A percentile compares a stretch with the other conserved stretches of the same genome.
These are phyloP conservation scores for Phytophthora meadii DNA, from an alignment of 352 stramenopile genomes.

Conservation along the genomic window DNA sequence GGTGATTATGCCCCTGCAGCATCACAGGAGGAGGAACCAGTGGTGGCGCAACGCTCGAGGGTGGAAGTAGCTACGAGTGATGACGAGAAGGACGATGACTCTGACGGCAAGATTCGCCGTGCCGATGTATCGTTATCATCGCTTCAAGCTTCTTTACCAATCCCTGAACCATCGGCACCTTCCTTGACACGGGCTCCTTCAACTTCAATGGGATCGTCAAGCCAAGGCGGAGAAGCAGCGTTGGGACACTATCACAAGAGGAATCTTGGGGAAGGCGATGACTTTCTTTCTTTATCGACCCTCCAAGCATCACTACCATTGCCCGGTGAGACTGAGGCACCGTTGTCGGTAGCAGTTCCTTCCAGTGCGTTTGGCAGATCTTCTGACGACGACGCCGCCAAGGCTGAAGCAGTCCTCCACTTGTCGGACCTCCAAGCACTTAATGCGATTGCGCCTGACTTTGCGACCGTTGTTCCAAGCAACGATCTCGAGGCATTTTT, in stretches of 20 bases:
- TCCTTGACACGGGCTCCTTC: not conserved
- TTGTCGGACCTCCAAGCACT: conserved; percentile 28
- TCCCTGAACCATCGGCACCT: conserved; percentile 10
- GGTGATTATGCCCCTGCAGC: conserved; percentile 4
- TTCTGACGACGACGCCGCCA: conserved; percentile 1
- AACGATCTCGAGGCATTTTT: conserved; percentile 72
- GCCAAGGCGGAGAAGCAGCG: not conserved
- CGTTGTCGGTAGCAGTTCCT: too few species aligned
- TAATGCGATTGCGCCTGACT: conserved; percentile 5
- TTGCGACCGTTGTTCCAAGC: conserved; percentile 18
- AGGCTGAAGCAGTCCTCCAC: not conserved
- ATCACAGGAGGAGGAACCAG: conserved; percentile 1
- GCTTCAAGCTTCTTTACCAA: conserved; percentile 16
- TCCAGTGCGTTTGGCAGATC: not conserved
- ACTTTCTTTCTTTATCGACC: conserved; percentile 25
- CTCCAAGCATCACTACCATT: conserved; percentile 21
- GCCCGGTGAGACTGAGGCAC: too few species aligned
- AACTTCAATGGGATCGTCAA: not conserved
- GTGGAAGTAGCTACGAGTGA: conserved; percentile 38
- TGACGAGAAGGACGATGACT: conserved; percentile 29
- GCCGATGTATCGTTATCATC: conserved; percentile 15
- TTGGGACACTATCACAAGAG: conserved; percentile 22
- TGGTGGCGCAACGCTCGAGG: not conserved
- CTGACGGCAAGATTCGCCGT: not conserved
- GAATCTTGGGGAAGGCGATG: conserved; percentile 14